Base-by-base conservation (phyloP, 208 protist species). In the Trypanosoma boissoni region DNA sequence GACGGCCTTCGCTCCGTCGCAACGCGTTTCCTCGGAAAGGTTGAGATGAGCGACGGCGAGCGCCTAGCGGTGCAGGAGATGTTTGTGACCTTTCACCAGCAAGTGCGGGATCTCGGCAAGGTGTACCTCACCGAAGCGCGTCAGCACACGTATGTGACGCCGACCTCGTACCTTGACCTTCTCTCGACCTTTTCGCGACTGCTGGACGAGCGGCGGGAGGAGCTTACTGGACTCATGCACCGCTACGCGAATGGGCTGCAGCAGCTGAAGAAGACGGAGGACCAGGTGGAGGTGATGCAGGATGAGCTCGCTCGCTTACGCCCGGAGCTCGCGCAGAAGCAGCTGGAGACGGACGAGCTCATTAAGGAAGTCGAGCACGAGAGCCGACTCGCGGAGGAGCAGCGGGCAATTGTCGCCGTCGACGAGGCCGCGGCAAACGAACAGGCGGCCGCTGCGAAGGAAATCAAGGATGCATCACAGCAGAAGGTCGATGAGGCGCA, bases 211-310 rank as follows among this genome's bases (percentile, higher is more conserved):
- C 92, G 89, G 68, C 87, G 91, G 4, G 66, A 57, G 21, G 90
- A 97, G 68, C 70, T 98, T n/a, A 91, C 80, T 24, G 66, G 69
- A 45, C 63, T 85, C 77, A 92, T 82, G 24, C 90, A 86, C 59
- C 92, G 83, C 41, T 97, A 97, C 77, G 86, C 76, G 6, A 88
- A 91, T 62, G 87, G 93, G 48, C 74, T 97, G 23, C 74, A 83
- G 20, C 84, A 96, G 65, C 73, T 96, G 49, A 76, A 86, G 43
- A 89, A 90, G 67, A 97, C 96, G 27, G 88, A 96, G 62, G 89
- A 97, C 58, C 90, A 98, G 72, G 97, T 99, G 4, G 92, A 90
- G 59, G 76, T 95, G 68, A 95, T 99, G 82, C 84, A 99, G 76
- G 58, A 82, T 60, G 88, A 94, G 64, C 65, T 97, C 45, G 92